phyloP scores from a whole-genome alignment of 768 basidiomycete species.

The Lactifluus piperatus region DNA sequence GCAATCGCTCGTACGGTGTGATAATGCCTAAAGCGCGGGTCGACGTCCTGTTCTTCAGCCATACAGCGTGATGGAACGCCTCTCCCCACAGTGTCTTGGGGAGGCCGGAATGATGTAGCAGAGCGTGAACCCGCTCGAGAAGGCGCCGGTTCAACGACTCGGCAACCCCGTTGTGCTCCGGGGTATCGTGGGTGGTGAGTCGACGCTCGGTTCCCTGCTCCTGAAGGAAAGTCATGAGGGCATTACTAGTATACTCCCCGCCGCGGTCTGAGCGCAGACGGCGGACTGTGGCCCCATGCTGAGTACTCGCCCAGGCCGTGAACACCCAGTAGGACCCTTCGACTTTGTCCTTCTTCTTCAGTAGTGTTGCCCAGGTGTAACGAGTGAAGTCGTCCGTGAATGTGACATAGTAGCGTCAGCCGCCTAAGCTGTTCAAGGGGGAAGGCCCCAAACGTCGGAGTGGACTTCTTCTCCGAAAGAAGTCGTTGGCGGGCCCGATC shows the following conservation, averaged over 20 bases:
- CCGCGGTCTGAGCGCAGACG: neutral
- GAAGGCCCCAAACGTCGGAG: too few relatives aligned
- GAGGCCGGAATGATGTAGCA: neutral
- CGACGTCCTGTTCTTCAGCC: constrained; percentile 1
- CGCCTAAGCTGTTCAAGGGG: too few relatives aligned
- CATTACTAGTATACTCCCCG: neutral
- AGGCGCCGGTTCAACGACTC: neutral
- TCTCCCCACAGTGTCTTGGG: too few relatives aligned
- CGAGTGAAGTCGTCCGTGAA: too few relatives aligned
- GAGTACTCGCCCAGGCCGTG: too few relatives aligned
- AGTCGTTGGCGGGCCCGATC: too few relatives aligned
- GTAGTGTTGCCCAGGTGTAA: too few relatives aligned
- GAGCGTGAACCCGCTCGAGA: neutral
- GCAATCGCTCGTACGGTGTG: neutral
- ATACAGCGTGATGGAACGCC: neutral
- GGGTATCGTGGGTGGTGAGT: constrained; percentile 2
- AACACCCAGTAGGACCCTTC: too few relatives aligned
- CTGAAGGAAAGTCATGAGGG: neutral
- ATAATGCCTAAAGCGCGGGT: neutral
- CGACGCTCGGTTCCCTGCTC: neutral
- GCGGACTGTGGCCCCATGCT: too few relatives aligned
- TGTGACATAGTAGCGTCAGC: too few relatives aligned
- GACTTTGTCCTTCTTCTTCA: too few relatives aligned
- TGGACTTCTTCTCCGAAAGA: too few relatives aligned
- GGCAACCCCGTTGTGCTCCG: neutral